Percentiles rank a stretch among this genome's conserved stretches.
phyloP scores from a whole-genome alignment of 2,329 filamentous ascomycete species.

The Phialocephala subalpina region DNA sequence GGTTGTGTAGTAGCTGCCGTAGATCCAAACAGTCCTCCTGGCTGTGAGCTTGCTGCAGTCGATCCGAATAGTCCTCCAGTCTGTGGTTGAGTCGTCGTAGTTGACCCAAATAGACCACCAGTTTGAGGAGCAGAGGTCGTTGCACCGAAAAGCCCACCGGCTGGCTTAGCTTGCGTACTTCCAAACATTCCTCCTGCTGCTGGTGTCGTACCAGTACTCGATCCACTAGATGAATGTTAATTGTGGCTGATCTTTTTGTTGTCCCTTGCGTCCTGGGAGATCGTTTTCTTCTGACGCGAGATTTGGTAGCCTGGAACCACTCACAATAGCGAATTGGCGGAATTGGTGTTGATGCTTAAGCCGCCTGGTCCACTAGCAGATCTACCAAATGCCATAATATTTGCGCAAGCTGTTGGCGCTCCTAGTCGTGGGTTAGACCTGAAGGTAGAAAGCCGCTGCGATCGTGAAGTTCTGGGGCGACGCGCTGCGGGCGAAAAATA shows the following conservation, averaged over 20 bases:
- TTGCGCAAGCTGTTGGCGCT: slow-evolving; percentile 5
- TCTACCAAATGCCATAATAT: slow-evolving; percentile 50
- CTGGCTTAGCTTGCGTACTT: slow-evolving; percentile 39
- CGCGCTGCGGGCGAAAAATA: slow-evolving; percentile 28
- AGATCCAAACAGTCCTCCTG: slow-evolving; percentile 46
- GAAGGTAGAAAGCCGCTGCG: not conserved
- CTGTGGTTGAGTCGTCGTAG: slow-evolving; percentile 31
- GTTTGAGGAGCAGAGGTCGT: slow-evolving; percentile 13
- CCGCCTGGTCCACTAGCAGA: slow-evolving; percentile 67
- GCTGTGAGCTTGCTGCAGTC: slow-evolving; percentile 32
- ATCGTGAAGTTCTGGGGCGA: slow-evolving; percentile 16
- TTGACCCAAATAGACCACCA: slow-evolving; percentile 41
- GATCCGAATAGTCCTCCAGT: slow-evolving; percentile 41
- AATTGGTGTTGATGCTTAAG: slow-evolving; percentile 69
- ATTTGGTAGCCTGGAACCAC: slow-evolving; percentile 38
- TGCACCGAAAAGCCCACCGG: slow-evolving; percentile 19
- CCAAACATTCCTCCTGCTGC: slow-evolving; percentile 44
- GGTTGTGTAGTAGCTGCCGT: slow-evolving; percentile 30
- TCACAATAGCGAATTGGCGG: slow-evolving; percentile 65
- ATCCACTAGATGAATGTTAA: slow-evolving; percentile 40
- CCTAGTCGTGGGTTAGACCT: not conserved
- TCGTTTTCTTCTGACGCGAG: slow-evolving; percentile 21
- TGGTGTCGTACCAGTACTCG: slow-evolving; percentile 32
- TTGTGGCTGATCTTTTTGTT: slow-evolving; percentile 12
- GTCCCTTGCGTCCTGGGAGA: slow-evolving; percentile 16